Evolutionary conservation across 352 stramenopile genomes (phyloP).

Genomic region (Phytophthora cryptogea): DNA sequence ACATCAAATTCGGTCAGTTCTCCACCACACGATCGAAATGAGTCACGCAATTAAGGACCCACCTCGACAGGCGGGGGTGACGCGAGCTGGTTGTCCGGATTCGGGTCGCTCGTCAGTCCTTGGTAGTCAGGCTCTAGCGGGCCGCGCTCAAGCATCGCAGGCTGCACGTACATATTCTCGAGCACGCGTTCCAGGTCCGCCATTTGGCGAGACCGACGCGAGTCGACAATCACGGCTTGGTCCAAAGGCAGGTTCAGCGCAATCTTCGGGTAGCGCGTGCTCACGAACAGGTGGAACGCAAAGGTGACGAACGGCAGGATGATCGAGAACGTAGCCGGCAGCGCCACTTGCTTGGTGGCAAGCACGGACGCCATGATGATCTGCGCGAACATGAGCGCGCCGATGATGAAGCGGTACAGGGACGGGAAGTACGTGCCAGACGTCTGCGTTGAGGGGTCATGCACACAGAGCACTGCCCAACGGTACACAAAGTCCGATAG

Average conservation of each 20-base stretch:
- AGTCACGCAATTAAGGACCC: conserved; percentile 18
- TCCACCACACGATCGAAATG: conserved; percentile 1
- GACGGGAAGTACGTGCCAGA: conserved; percentile 75
- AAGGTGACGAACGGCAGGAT: conserved; percentile 68
- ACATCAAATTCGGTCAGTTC: conserved; percentile 19
- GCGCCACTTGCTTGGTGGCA: conserved; percentile 73
- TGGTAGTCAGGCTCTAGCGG: conserved; percentile 80
- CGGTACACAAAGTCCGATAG: conserved; percentile 79
- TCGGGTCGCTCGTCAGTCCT: conserved; percentile 66
- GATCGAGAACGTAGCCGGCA: conserved; percentile 61
- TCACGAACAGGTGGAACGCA: conserved; percentile 77
- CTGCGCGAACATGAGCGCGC: conserved; percentile 78
- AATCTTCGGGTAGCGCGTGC: conserved; percentile 66
- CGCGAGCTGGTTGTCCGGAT: conserved; percentile 64
- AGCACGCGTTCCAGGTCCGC: conserved; percentile 62
- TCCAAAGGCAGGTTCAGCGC: conserved; percentile 75
- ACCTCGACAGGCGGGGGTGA: conserved; percentile 66
- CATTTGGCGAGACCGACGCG: conserved; percentile 52
- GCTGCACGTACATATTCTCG: conserved; percentile 71
- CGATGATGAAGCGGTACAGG: conserved; percentile 82
- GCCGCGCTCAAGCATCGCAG: conserved; percentile 62
- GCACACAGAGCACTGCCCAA: conserved; percentile 73
- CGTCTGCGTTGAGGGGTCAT: conserved; percentile 72
- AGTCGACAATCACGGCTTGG: conserved; percentile 77
- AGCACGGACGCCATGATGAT: conserved; percentile 77